Percentiles rank a stretch among this genome's conserved stretches.
These are phyloP conservation scores for Aspergillus avenaceus DNA, from an alignment of 495 filamentous ascomycete genomes.

Conservation along the genomic window DNA sequence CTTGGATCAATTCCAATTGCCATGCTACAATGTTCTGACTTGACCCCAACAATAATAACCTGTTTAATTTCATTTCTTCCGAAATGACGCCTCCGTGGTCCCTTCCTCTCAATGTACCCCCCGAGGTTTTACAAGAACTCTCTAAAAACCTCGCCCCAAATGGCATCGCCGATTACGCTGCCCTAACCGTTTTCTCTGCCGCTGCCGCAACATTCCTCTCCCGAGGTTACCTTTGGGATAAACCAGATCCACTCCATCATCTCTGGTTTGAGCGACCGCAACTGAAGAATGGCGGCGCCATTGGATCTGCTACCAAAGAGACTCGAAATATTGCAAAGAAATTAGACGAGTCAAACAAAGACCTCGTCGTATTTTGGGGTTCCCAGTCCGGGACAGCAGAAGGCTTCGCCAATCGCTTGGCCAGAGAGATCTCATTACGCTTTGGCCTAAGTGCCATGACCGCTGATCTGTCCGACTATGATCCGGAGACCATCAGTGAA, in stretches of 20 bases:
- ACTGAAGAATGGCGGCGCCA: constrained; percentile 22
- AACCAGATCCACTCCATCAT: constrained; percentile 27
- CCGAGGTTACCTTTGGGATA: constrained; percentile 32
- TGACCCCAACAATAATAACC: too few species aligned
- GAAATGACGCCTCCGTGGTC: not conserved
- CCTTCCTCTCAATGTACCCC: constrained; percentile 12
- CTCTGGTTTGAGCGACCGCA: constrained; percentile 31
- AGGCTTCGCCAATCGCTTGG: constrained; percentile 42
- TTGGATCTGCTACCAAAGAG: constrained; percentile 15
- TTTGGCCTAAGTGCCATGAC: constrained; percentile 41
- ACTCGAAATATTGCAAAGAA: constrained; percentile 35
- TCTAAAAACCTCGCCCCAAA: constrained; percentile 22
- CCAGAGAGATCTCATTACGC: constrained; percentile 37
- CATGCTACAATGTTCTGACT: too few species aligned
- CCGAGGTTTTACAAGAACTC: constrained; percentile 19
- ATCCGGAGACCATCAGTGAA: constrained; percentile 33
- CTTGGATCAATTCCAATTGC: too few species aligned
- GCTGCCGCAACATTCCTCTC: constrained; percentile 25
- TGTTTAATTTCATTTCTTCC: not conserved
- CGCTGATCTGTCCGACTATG: constrained; percentile 49
- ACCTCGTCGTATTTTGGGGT: constrained; percentile 51
- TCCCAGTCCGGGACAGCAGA: constrained; percentile 55
- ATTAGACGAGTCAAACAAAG: constrained; percentile 28
- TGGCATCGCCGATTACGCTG: constrained; percentile 26
- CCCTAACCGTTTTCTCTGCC: constrained; percentile 24